These are phyloP conservation scores for Saprolegnia parasitica DNA, from an alignment of 352 stramenopile species.

Conservation along the genomic window DNA sequence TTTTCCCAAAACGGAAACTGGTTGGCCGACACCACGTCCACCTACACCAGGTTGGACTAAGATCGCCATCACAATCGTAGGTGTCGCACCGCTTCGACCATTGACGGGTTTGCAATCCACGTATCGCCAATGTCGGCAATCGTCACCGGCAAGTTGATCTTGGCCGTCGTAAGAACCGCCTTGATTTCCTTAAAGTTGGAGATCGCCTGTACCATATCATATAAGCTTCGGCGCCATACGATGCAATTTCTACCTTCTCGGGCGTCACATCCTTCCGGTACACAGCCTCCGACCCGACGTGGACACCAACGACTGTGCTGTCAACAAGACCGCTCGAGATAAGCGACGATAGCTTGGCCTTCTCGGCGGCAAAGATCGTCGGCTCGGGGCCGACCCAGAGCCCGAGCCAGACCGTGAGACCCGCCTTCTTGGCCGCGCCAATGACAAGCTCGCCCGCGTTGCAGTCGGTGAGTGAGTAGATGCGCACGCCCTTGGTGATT, in stretches of 20 bases:
- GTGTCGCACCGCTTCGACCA: constrained; percentile 41
- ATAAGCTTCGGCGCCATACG: background rate
- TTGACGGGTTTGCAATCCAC: constrained; percentile 35
- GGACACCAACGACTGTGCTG: constrained; percentile 47
- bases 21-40: constrained; percentile 59
- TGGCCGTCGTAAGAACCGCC: constrained; percentile 31
- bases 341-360: constrained; percentile 41
- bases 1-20: constrained; percentile 73
- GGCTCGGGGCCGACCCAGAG: constrained; percentile 48
- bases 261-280: constrained; percentile 54
- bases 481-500: constrained; percentile 47
- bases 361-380: constrained; percentile 41
- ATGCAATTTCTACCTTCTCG: background rate
- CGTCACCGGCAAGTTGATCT: constrained; percentile 40
- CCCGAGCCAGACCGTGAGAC: constrained; percentile 48
- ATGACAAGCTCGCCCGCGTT: constrained; percentile 41
- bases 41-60: background rate
- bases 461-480: constrained; percentile 55
- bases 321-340: constrained; percentile 39
- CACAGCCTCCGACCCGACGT: constrained; percentile 66
- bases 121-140: constrained; percentile 60
- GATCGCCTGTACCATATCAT: constrained; percentile 33
- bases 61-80: background rate
- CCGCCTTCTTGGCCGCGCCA: constrained; percentile 38
- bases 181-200: constrained; percentile 55